A percentile compares a stretch with the other conserved stretches of the same genome.
Evolutionary conservation across 108 stramenopile species (phyloP).

Genomic region (Bacterosira constricta): DNA sequence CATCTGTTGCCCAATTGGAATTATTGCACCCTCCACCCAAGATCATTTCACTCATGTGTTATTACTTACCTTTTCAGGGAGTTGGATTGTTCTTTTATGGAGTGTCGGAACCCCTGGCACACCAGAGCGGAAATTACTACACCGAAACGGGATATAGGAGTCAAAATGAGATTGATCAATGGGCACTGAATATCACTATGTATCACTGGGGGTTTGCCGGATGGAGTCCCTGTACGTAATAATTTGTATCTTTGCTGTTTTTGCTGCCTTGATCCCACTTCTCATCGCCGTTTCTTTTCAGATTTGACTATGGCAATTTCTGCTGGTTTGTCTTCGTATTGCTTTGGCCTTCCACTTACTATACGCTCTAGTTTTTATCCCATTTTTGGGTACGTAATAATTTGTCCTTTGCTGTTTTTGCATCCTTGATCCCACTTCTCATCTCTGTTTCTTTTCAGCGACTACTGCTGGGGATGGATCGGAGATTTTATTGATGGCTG

Average conservation of each 20-base stretch:
- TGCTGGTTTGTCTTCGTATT: slow-evolving; percentile 51
- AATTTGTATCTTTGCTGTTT: neutral
- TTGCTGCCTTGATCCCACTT: neutral
- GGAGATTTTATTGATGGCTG: slow-evolving; percentile 67
- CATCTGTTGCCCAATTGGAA: no score
- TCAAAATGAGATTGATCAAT: slow-evolving; percentile 58
- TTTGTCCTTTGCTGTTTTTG: neutral
- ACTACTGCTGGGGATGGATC: slow-evolving; percentile 66
- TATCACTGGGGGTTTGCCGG: slow-evolving; percentile 72
- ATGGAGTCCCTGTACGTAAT: slow-evolving; percentile 47
- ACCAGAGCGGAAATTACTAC: slow-evolving; percentile 35
- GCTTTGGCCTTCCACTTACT: slow-evolving; percentile 54
- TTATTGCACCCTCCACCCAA: no score
- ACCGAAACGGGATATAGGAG: slow-evolving; percentile 52
- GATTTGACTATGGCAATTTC: slow-evolving; percentile 54
- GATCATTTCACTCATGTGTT: no score
- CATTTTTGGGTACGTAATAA: slow-evolving; percentile 39
- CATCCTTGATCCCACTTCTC: neutral
- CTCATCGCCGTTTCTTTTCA: neutral
- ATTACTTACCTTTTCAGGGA: no score
- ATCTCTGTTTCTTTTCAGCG: slow-evolving; percentile 2
- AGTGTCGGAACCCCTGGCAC: slow-evolving; percentile 64
- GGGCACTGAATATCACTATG: slow-evolving; percentile 59
- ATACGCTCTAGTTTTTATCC: slow-evolving; percentile 65
- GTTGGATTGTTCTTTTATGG: slow-evolving; percentile 67